Conservation (phyloP, 78 protist genomes). For the Salpingoeca rosetta region DNA sequence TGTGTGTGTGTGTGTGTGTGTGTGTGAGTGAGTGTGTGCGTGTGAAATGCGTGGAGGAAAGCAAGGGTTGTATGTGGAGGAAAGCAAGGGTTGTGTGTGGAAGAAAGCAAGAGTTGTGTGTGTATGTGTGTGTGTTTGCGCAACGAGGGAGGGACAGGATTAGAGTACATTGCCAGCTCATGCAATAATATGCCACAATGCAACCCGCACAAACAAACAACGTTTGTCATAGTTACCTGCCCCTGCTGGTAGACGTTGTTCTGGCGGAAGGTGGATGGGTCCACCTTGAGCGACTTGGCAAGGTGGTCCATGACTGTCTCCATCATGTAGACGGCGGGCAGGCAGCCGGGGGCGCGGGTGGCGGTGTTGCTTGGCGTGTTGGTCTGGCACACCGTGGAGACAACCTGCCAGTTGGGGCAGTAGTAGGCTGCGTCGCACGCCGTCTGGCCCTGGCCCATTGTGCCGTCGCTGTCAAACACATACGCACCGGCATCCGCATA, state of each 20-base stretch:
- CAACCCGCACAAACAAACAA: background rate
- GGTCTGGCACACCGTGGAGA: slow-evolving; percentile 2
- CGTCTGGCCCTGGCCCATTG: background rate
- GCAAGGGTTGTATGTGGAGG: too few species aligned
- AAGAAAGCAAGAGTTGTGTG: too few species aligned
- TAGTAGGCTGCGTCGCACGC: background rate
- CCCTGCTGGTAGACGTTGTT: background rate
- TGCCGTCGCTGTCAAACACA: background rate
- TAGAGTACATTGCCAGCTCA: too few species aligned
- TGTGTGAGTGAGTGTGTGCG: background rate
- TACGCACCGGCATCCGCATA: background rate
- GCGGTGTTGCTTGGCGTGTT: slow-evolving; percentile 20
- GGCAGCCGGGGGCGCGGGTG: slow-evolving; percentile 31
- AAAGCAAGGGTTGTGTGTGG: too few species aligned
- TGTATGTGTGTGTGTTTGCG: too few species aligned
- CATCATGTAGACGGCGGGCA: slow-evolving; percentile 9
- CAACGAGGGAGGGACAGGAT: background rate
- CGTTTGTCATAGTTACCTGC: too few species aligned
- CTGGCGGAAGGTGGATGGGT: background rate
- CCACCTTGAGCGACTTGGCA: background rate
- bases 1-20: background rate
- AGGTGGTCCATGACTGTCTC: slow-evolving; percentile 25
- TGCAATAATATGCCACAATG: background rate
- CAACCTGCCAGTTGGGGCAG: background rate
- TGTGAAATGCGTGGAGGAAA: background rate